Base-by-base conservation (phyloP, 345 rosid species). In the Kernera saxatilis region DNA sequence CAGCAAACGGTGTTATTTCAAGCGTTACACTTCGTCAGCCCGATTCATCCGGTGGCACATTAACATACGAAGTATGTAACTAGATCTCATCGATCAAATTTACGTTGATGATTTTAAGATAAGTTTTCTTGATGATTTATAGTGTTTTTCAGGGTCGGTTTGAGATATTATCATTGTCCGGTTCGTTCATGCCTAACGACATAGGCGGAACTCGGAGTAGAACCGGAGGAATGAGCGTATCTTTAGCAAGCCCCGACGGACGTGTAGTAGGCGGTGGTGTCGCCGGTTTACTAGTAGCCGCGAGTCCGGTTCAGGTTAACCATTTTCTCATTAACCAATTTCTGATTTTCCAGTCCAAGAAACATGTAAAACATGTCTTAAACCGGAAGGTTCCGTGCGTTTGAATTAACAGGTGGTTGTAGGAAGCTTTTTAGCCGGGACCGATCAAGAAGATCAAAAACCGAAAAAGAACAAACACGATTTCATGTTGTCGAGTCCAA, bases 1-100 rank as follows among this genome's bases (percentile, higher is more conserved):
- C 97, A 33, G 98, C 99, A 11, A 94, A 88, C 25, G 99, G 99
- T 27, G 86, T 88, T 13, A 87, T 94, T 71, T 94, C 99, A 35
- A 91, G 90, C 45, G 98, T 92, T 51, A 95, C 98, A 1, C 93
- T 95, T 78, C 92, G 96, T n/a, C 99, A 89, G 64, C 93, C 98
- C 13, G 97, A 95, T 85, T 88, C 98, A 33, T 95, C 99, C 1
- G 99, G 99, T 1, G 99, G 99, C 51, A 95, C 99, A 73, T 82
- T 95, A 79, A 95, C 99, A 11, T 95, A 95, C 12, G 99, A 95
- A 91, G 99, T 92, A 66, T 58, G 64, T 40, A 26, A 32, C 22
- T 66, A 0, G 1, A 18, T 58, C 30, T 48, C 55, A 22, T 67
- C 3, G 8, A 53, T 51, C 23, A 35, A 45, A n/a, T 4, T 35